Evolutionary conservation across 306 rosid genomes (phyloP).

Genomic region (Vigna mungo): DNA sequence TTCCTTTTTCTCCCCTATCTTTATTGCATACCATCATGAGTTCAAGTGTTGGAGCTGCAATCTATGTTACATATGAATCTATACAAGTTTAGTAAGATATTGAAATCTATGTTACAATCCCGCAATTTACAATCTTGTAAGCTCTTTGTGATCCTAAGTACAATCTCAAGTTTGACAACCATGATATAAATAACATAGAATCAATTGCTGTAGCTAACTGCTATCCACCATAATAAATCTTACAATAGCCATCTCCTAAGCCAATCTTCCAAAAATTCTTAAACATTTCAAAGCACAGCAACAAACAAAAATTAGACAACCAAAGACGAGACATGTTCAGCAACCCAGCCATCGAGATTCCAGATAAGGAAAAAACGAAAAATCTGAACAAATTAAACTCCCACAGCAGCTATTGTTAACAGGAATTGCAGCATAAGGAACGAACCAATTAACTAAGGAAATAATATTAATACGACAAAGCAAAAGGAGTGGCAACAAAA

Average conservation of each 20-base stretch:
- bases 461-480: neutral
- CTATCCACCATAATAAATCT: neutral
- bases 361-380: neutral
- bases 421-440: neutral
- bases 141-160: neutral
- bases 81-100: neutral
- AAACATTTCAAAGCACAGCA: conserved; percentile 10
- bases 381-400: neutral
- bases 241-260: neutral
- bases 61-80: neutral
- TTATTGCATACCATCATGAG: neutral
- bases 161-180: neutral
- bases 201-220: conserved; percentile 9
- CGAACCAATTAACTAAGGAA: neutral
- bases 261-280: neutral
- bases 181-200: neutral
- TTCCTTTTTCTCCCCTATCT: neutral
- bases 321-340: neutral
- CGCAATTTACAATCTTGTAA: neutral
- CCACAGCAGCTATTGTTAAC: neutral
- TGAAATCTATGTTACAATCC: neutral
- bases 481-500: neutral
- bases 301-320: neutral
- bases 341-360: neutral
- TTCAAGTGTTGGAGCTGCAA: neutral